phyloP scores from a whole-genome alignment of 306 rosid species.

The Boehmeria nivea region DNA sequence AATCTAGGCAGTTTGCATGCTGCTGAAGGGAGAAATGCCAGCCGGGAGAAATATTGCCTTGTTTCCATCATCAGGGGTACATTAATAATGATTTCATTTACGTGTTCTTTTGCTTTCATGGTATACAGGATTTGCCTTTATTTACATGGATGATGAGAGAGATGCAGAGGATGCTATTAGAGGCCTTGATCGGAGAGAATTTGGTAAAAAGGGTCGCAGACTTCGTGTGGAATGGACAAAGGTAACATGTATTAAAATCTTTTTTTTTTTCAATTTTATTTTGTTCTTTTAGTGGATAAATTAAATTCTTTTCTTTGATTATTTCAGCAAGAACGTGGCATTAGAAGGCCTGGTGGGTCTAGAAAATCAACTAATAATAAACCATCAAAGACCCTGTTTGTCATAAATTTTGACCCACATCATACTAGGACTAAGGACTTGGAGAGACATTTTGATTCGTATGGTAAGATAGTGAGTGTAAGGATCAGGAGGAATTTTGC shows the following conservation, averaged over 20 bases:
- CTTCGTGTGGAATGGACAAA: conserved; percentile 99
- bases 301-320: background rate
- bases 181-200: conserved; percentile 76
- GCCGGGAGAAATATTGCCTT: conserved; percentile 25
- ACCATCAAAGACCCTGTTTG: conserved; percentile 92
- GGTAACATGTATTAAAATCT: conserved; percentile 30
- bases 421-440: conserved; percentile 88
- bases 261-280: conserved; percentile 10
- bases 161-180: conserved; percentile 95
- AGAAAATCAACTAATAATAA: conserved; percentile 63
- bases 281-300: background rate
- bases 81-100: conserved; percentile 3
- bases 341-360: conserved; percentile 74
- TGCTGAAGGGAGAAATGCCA: conserved; percentile 35
- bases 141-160: conserved; percentile 96
- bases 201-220: conserved; percentile 90
- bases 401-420: conserved; percentile 86
- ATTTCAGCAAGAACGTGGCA: conserved; percentile 79
- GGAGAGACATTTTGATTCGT: conserved; percentile 96
- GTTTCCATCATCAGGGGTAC: conserved; percentile 1
- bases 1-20: conserved; percentile 35
- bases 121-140: conserved; percentile 81
- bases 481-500: conserved; percentile 95
- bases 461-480: conserved; percentile 86
- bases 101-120: conserved; percentile 20